phyloP scores from a whole-genome alignment of 139 green algal genomes.

The Micromonas pusilla region DNA sequence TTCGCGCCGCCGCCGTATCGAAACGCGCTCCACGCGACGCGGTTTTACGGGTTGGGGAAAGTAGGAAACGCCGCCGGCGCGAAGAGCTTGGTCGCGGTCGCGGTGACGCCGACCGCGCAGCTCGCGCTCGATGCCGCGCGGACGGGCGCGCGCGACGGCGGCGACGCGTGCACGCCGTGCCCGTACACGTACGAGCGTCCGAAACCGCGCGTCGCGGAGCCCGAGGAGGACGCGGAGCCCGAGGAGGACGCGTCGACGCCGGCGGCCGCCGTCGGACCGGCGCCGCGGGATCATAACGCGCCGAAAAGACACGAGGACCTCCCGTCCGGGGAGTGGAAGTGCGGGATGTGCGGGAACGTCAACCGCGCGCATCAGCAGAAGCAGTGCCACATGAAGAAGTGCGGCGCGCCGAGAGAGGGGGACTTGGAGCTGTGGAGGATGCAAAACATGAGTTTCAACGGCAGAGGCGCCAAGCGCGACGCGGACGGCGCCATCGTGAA shows the following conservation, averaged over 20 bases:
- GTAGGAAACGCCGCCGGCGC: background rate
- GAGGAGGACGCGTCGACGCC: too few relatives aligned
- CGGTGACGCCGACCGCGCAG: background rate
- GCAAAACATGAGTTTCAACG: background rate
- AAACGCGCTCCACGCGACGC: constrained; percentile 4
- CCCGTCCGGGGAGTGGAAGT: background rate
- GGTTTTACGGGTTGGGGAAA: background rate
- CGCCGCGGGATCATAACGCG: background rate
- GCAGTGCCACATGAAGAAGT: background rate
- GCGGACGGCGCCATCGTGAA: background rate
- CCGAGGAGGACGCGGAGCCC: too few relatives aligned
- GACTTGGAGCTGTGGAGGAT: background rate
- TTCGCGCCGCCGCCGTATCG: background rate
- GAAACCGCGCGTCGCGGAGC: background rate
- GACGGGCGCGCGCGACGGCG: background rate
- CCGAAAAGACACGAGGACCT: background rate
- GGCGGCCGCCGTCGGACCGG: background rate
- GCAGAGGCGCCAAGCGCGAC: background rate
- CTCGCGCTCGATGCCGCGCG: background rate
- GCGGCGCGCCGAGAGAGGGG: background rate
- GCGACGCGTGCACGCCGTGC: background rate
- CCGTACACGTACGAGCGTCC: background rate
- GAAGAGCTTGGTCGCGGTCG: background rate
- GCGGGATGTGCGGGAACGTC: background rate
- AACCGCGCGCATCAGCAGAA: background rate